Base-by-base conservation (phyloP, 2,329 filamentous ascomycete genomes). In the Emergomyces orientalis region DNA sequence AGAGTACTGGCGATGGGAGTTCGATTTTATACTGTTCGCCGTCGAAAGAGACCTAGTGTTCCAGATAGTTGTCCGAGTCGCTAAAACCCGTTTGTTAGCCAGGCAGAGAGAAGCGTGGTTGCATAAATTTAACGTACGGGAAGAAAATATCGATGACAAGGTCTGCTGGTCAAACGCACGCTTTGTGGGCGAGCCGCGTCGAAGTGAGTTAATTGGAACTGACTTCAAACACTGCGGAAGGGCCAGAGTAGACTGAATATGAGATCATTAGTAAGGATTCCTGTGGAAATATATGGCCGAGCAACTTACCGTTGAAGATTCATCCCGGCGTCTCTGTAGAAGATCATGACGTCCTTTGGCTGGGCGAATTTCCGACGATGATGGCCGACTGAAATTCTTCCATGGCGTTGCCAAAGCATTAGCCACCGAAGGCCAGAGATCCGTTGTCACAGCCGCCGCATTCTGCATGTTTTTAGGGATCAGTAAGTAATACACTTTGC, bases 391-490 rank as follows among this genome's bases (percentile, higher is more conserved):
- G 61, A 71, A 61, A 55, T 67, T 67, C 64, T 72, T 77, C 73
- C 72, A 74, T 32, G 76, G 74, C 63, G 71, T 69, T 52, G 69
- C 68, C 54, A 79, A 66, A 60, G 74, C 64, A 63, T 70, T 78
- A 57, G 74, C 75, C 67, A 80, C 71, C 32, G 73, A 75, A 52
- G 78, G 76, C 77, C 75, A 78, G 59, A 79, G 64, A 67, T 79
- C 77, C 43, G 77, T 74, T 49, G 75, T 74, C 61, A 72, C 73
- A n/a, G 74, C 72, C 56, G 73, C 71, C 59, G 82, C 71, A 64
- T 77, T 79, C 81, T 85, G 66, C 34, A 49, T 51, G 30, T 51
- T 59, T 19, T 37, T 27, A 5, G 13, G 19, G 11, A 22, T 54
- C 56, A 61, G 45, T 37, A 61, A 34, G 22, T 17, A 41, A 52